Percentiles rank a stretch among this genome's conserved stretches.
Evolutionary conservation across 163 green algal genomes (phyloP).

Genomic region (Scenedesmus sp.): DNA sequence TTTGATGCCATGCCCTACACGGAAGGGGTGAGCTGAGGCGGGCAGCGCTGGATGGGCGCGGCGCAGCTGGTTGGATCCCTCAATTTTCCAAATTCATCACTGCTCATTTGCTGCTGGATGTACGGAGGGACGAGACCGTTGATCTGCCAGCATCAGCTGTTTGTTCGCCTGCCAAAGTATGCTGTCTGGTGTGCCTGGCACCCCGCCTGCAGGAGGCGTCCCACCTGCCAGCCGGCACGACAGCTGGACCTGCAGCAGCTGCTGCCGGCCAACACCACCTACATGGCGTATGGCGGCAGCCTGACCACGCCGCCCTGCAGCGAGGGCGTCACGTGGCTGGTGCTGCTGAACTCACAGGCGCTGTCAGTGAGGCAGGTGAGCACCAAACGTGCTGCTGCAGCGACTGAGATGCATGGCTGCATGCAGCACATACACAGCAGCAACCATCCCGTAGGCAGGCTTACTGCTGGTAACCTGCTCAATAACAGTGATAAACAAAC

Average conservation of each 20-base stretch:
- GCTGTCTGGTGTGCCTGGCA: background rate
- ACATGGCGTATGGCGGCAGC: constrained; percentile 30
- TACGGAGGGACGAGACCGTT: no score
- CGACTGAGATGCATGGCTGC: background rate
- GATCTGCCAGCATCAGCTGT: no score
- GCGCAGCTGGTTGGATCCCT: background rate
- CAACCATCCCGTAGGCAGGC: background rate
- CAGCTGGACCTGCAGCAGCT: constrained; percentile 27
- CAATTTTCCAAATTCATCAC: no score
- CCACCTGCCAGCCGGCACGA: background rate
- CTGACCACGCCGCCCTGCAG: constrained; percentile 54
- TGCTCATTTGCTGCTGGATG: no score
- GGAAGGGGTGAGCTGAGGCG: constrained; percentile 8
- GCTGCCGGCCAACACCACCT: constrained; percentile 20
- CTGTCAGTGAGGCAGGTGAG: background rate
- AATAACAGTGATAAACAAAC: no score
- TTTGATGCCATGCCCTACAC: constrained; percentile 41
- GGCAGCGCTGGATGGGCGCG: background rate
- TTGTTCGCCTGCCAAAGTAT: no score
- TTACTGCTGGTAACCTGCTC: background rate
- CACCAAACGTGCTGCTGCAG: background rate
- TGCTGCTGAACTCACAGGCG: constrained; percentile 18
- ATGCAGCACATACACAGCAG: background rate
- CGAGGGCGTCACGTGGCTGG: constrained; percentile 47
- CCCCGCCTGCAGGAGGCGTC: background rate